Evolutionary conservation across 768 basidiomycete genomes (phyloP), one percentile per base, ranked within the genome.

Genomic region (Rhodosporidiobolus sp.): DNA sequence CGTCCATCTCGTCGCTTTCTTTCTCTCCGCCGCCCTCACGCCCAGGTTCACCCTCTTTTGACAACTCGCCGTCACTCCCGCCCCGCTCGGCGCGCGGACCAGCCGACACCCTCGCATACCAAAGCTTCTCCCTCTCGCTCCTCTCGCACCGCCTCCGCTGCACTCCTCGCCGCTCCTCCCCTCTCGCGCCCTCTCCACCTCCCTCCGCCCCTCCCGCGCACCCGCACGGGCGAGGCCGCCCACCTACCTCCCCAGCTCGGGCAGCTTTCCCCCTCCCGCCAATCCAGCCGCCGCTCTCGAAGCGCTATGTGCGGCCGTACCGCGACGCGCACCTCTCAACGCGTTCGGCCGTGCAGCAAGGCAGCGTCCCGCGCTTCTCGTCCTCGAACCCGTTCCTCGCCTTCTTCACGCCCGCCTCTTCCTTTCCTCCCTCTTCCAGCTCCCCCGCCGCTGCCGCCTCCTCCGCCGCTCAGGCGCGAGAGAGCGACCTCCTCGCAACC

Each of bases 271-370:
- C 49, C 17, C 49, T 19, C 49, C 49, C 53, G 1, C 45, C 14
- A 7, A 52, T 32, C 2, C 53, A 20, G 2, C 20, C 20, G 30
- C 65, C 59, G 12, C 53, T 72, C 32, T 71, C 70, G n/a, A 22
- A 22, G 17, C 52, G 70, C 6, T 66, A 72, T 52, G 56, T 53
- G 24, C 64, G 63, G 22, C n/a, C 64, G 4, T 19, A 45, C 22
- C 30, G 54, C 16, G 24, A 34, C n/a, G 24, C 69, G 43, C 32
- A 35, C 48, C 46, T 66, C 34, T 46, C 60, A 20, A 19, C 54
- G 0, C 50, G 58, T 8, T 63, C 56, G 3, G 64, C 59, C 14
- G 50, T 66, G 20, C 70, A 71, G 38, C 34, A 53, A 8, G 45
- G 60, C 22, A 34, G 54, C 16, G 17, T 65, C 24, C 65, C 65